These are phyloP conservation scores for Mucor sp. DNA, from an alignment of 371 early-diverging fungal genomes.

Conservation along the genomic window DNA sequence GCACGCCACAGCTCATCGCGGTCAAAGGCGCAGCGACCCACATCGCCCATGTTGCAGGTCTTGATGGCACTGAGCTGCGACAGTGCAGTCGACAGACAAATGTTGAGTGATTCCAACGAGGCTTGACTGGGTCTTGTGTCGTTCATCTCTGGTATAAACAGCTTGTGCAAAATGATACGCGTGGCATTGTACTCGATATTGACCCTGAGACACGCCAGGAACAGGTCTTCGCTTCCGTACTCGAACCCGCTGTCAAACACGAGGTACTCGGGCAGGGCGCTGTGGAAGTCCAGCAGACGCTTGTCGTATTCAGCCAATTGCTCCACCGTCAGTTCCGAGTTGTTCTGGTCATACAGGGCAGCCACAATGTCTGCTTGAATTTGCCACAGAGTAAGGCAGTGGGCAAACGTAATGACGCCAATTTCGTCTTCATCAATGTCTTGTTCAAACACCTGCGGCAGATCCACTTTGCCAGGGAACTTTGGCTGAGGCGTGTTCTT, in stretches of 20 bases:
- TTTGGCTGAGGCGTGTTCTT: slow-evolving; percentile 31
- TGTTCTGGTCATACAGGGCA: slow-evolving; percentile 26
- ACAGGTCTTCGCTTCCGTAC: slow-evolving; percentile 34
- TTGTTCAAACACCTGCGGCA: slow-evolving; percentile 35
- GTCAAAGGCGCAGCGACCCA: slow-evolving; percentile 38
- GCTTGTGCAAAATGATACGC: slow-evolving; percentile 39
- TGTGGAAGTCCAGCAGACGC: slow-evolving; percentile 20
- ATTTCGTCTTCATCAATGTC: slow-evolving; percentile 39
- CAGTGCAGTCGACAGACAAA: slow-evolving; percentile 32
- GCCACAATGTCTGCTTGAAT: slow-evolving; percentile 32
- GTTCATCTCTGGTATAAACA: slow-evolving; percentile 38
- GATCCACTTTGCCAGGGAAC: slow-evolving; percentile 27
- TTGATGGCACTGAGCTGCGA: slow-evolving; percentile 32
- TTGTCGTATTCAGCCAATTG: slow-evolving; percentile 27
- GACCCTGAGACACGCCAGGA: slow-evolving; percentile 36
- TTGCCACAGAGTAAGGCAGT: slow-evolving; percentile 29
- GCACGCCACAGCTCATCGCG: slow-evolving; percentile 45
- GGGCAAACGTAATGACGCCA: slow-evolving; percentile 23
- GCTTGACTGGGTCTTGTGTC: slow-evolving; percentile 21
- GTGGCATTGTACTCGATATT: slow-evolving; percentile 45
- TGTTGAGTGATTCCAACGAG: slow-evolving; percentile 33
- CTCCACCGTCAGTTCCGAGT: slow-evolving; percentile 24
- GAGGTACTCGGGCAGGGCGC: slow-evolving; percentile 25
- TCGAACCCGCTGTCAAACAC: slow-evolving; percentile 36
- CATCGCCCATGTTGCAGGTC: slow-evolving; percentile 23